Evolutionary conservation across 192 early-diverging fungal genomes (phyloP).

Genomic region (Geranomyces michiganensis): DNA sequence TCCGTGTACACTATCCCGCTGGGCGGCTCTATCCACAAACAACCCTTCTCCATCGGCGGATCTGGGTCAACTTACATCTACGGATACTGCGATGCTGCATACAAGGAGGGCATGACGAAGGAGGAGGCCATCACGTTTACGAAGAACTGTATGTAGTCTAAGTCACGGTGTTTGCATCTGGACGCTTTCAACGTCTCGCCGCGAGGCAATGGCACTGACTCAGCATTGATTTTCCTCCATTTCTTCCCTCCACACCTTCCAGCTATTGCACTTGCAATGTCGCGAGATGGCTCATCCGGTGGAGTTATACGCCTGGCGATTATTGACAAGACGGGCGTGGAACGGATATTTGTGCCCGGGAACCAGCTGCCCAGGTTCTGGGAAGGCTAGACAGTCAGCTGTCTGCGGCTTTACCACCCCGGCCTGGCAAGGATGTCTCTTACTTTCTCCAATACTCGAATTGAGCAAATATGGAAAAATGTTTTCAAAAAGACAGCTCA

Average conservation of each 20-base stretch:
- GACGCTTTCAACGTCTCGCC: neutral
- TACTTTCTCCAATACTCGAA: too few species aligned
- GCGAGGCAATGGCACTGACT: neutral
- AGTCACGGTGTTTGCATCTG: neutral
- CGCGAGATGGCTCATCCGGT: constrained; percentile 95
- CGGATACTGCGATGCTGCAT: constrained; percentile 94
- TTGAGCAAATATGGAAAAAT: too few species aligned
- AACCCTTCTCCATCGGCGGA: constrained; percentile 93
- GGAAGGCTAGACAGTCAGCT: constrained; percentile 44
- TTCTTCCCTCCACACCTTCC: neutral
- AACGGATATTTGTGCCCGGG: constrained; percentile 85
- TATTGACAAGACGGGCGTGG: constrained; percentile 88
- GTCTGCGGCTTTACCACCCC: too few species aligned
- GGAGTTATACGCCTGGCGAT: constrained; percentile 93
- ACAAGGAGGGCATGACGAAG: constrained; percentile 75
- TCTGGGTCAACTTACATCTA: constrained; percentile 97
- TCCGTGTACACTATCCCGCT: constrained; percentile 89
- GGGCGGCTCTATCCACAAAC: constrained; percentile 89
- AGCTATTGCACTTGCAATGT: constrained; percentile 92
- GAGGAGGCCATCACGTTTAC: constrained; percentile 92
- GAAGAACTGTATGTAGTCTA: constrained; percentile 75
- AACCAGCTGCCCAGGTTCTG: constrained; percentile 55
- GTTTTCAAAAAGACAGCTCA: too few species aligned
- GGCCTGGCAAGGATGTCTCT: too few species aligned
- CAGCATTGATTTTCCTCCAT: neutral